Evolutionary conservation across 1,284 basidiomycete species (phyloP).

Genomic region (Porodaedalea pini): DNA sequence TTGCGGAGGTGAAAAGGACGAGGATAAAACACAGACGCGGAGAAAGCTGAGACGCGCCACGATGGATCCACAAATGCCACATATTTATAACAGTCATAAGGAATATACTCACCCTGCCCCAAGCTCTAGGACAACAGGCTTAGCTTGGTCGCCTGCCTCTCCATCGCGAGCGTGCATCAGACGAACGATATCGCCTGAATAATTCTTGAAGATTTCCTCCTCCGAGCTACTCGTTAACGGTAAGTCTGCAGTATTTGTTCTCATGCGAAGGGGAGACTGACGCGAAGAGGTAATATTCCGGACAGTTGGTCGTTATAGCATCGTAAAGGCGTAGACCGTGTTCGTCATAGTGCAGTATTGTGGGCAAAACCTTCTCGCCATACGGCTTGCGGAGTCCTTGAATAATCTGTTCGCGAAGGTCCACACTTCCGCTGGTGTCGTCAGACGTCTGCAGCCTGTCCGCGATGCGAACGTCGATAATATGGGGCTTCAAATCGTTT

Average conservation of each 20-base stretch:
- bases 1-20: background rate
- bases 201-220: conserved; percentile 62
- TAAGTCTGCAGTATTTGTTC: conserved; percentile 58
- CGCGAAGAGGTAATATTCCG: conserved; percentile 78
- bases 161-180: conserved; percentile 57
- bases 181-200: conserved; percentile 38
- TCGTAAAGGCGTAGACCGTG: conserved; percentile 81
- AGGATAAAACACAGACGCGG: too few relatives aligned
- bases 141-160: conserved; percentile 44
- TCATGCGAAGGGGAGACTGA: background rate
- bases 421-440: conserved; percentile 23
- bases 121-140: conserved; percentile 71
- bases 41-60: too few relatives aligned
- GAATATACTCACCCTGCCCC: conserved; percentile 75
- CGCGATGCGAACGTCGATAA: conserved; percentile 14
- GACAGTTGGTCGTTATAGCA: conserved; percentile 74
- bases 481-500: conserved; percentile 1
- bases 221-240: conserved; percentile 47
- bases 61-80: conserved; percentile 11
- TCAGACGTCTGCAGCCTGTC: conserved; percentile 15
- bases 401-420: conserved; percentile 48
- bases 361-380: conserved; percentile 71
- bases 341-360: conserved; percentile 86
- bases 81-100: conserved; percentile 10
- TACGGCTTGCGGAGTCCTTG: conserved; percentile 51